Conservation (phyloP, 257 asterid genomes). For the Solanum gandarillasii region DNA sequence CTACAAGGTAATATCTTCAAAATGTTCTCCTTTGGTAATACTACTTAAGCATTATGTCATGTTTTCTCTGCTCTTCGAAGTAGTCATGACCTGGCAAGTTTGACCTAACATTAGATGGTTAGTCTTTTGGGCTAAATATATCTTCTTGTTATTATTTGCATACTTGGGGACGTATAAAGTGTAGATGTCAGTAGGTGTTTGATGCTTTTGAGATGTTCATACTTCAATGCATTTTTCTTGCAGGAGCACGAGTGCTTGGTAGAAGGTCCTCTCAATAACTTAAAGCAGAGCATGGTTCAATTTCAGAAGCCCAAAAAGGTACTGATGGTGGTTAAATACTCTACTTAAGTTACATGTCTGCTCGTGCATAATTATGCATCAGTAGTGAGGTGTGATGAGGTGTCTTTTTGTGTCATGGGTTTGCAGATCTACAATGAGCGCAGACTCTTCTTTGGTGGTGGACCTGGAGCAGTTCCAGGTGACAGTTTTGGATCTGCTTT, state of each 20-base stretch:
- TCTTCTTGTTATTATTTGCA: background rate
- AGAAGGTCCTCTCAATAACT: conserved; percentile 95
- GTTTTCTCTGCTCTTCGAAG: background rate
- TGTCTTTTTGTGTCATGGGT: background rate
- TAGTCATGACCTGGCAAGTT: background rate
- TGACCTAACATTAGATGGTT: background rate
- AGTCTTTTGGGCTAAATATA: background rate
- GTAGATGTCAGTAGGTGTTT: background rate
- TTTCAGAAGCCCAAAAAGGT: conserved; percentile 99
- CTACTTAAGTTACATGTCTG: background rate
- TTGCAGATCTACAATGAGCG: conserved; percentile 82
- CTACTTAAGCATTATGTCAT: background rate
- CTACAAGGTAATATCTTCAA: conserved; percentile 57
- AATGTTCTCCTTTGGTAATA: background rate
- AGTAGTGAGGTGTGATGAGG: background rate
- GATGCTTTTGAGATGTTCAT: background rate
- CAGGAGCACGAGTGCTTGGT: conserved; percentile 99
- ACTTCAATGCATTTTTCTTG: background rate
- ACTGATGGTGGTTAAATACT: background rate
- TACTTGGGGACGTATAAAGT: background rate
- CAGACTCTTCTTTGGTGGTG: conserved; percentile 84
- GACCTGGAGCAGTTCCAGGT: conserved; percentile 58
- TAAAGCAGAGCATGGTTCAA: conserved; percentile 99
- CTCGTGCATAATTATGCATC: background rate
- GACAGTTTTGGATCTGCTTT: conserved; percentile 71